Base-by-base conservation (phyloP, 1,139 yeast species). In the Taiozyma sp. region DNA sequence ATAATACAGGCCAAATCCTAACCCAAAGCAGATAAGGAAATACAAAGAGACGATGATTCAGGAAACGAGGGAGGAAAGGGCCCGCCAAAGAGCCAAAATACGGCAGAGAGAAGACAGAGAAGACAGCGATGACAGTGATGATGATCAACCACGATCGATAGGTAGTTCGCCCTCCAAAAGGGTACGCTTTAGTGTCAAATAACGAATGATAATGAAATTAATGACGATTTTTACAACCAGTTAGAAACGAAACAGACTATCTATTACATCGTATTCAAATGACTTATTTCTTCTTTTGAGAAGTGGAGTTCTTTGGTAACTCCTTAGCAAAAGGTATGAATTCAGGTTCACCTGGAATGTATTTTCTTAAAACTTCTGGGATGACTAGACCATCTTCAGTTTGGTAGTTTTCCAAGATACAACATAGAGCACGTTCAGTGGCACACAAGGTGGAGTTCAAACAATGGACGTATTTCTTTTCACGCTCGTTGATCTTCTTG, bases 311-410 rank as follows among this genome's bases (percentile, higher is more conserved):
- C 83, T 91, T 92, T 71, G 97, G 97, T 67, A 93, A 81, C 68
- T 90, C 98, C 72, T 87, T 89, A 54, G 80, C 81, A 70, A 74
- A 93, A 50, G 98, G 98, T 64, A 93, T 75, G 73, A 95, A 93
- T 70, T 92, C 97, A 44, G 98, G 98, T 74, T 91, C 96, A 61
- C 99, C 99, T 54, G 99, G 99, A 67, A 93, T 90, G 78, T 87
- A 92, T 72, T 81, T 87, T 76, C 97, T 87, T 71, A 93, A 83
- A 41, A 91, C 98, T 74, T 91, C 96, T 56, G 99, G 99, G 60
- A 93, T 81, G 54, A 82, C 83, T 67, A 95, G 79, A 63, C 99
- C 98, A 59, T 91, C 97, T 67, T 88, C 97, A 53, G 93, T 92
- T 78, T 93, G 99, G 76, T 93, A 93, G 79, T 93, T 93, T 75